Percentiles rank a stretch among this genome's conserved stretches.
Conservation (phyloP, 2,329 filamentous ascomycete genomes). For the Fusarium fujikuroi region DNA sequence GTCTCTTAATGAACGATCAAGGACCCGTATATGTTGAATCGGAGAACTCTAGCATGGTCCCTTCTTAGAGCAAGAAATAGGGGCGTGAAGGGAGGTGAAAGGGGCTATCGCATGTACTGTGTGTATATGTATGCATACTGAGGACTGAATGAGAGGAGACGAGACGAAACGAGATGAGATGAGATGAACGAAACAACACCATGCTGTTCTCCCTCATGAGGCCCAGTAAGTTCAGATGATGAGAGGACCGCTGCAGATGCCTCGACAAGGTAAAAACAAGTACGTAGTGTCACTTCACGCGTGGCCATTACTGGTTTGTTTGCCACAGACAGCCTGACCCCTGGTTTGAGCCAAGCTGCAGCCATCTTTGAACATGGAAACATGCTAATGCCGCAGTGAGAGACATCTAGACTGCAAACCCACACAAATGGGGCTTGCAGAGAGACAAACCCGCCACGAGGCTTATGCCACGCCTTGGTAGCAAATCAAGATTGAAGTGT, state of each 20-base stretch:
- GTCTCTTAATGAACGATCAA: constrained; percentile 4
- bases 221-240: constrained; percentile 35
- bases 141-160: not conserved
- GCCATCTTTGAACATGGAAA: constrained; percentile 8
- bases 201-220: constrained; percentile 23
- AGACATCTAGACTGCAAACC: constrained; percentile 11
- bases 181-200: constrained; percentile 34
- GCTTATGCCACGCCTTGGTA: constrained; percentile 19
- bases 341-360: constrained; percentile 18
- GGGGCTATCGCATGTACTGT: constrained; percentile 19
- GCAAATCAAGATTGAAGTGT: constrained; percentile 17
- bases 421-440: constrained; percentile 19
- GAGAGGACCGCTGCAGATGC: constrained; percentile 33
- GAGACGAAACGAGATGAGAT: constrained; percentile 20
- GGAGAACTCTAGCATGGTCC: constrained; percentile 12
- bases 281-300: constrained; percentile 7
- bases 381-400: constrained; percentile 26
- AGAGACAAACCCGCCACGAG: constrained; percentile 6
- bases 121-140: not conserved
- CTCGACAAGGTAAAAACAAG: constrained; percentile 29
- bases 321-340: constrained; percentile 14
- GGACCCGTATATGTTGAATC: constrained; percentile 13
- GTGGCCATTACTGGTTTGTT: constrained; percentile 19
- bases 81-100: constrained; percentile 16
- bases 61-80: constrained; percentile 17